Percentiles rank a stretch among this genome's conserved stretches.
phyloP scores from a whole-genome alignment of 1,284 basidiomycete species.

The Tilletiopsis washingtonensis region DNA sequence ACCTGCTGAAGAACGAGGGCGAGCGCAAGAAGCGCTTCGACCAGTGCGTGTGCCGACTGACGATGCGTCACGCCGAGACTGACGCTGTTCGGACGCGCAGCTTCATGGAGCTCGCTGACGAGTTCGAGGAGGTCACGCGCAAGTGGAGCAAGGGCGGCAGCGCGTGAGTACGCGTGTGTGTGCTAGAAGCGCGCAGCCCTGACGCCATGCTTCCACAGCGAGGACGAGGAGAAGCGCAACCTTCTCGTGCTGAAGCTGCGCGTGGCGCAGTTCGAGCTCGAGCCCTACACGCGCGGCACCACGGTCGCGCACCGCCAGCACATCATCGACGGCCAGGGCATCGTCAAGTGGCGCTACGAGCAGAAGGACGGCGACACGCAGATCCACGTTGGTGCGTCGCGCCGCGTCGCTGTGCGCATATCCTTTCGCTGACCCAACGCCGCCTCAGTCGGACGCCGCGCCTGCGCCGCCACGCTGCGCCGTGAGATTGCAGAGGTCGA shows the following conservation, averaged over 20 bases:
- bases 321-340: conserved; percentile 42
- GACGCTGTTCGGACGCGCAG: too few species aligned
- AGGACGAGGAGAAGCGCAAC: conserved; percentile 27
- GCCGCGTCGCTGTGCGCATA: too few species aligned
- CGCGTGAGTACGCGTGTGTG: conserved; percentile 20
- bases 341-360: conserved; percentile 40
- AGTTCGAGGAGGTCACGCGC: conserved; percentile 42
- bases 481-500: conserved; percentile 39
- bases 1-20: conserved; percentile 32
- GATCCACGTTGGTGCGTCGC: conserved; percentile 35
- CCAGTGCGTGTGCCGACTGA: too few species aligned
- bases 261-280: conserved; percentile 44
- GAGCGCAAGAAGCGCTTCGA: conserved; percentile 32
- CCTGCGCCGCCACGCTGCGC: conserved; percentile 23
- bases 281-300: conserved; percentile 43
- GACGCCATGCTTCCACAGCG: conserved; percentile 8
- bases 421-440: too few species aligned
- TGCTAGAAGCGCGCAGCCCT: not conserved
- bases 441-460: conserved; percentile 32
- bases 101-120: conserved; percentile 36
- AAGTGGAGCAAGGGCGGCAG: conserved; percentile 38
- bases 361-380: conserved; percentile 30
- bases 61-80: too few species aligned
- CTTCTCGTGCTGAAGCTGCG: conserved; percentile 44
- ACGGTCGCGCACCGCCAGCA: conserved; percentile 46